Base-by-base conservation (phyloP, 148 eudicot genomes). In the Camellia lanceoleosa region DNA sequence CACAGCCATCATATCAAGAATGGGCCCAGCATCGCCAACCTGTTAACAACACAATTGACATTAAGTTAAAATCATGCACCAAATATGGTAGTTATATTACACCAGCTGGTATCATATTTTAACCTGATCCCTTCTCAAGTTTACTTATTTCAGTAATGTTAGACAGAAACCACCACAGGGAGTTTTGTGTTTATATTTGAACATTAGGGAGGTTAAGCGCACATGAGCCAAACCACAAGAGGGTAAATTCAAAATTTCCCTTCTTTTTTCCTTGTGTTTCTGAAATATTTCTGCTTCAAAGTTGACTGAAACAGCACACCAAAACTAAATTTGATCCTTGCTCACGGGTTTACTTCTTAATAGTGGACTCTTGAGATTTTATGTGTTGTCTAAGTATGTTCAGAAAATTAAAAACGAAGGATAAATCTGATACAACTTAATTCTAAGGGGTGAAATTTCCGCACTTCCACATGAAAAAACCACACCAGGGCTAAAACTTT, bases 1-100 rank as follows among this genome's bases (percentile, higher is more conserved):
- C 84, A 85, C 90, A 20, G 94, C 94, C 94, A 94, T 92, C 94
- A 88, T 75, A 85, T 94, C 98, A 80, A 94, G 92, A 81, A 94
- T 87, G 65, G 97, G 94, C 52, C 98, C 98, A 12, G 82, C 81
- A 85, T 94, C 97, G 16, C 93, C 98, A 87, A 92, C 89, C 98
- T 94, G 87, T 76, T 44, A 63, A 84, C 10, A 13, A 16, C 69
- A 73, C 73, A 46, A 58, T 55, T 12, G 14, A 15, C 19, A 52
- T 0, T 7, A 38, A 9, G 72, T 77, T 65, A 65, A 41, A 47
- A 51, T 9, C 16, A 47, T 70, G 73, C 51, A 46, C 55, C 55
- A 47, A 70, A 44, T 44, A 46, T n/a, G 10, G 19, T 70, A 47
- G 67, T 19, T n/a, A 63, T 1, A 63, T 63, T 63, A 63, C 58